Conservation (phyloP, 139 green algal genomes). For the Closterium sp. region DNA sequence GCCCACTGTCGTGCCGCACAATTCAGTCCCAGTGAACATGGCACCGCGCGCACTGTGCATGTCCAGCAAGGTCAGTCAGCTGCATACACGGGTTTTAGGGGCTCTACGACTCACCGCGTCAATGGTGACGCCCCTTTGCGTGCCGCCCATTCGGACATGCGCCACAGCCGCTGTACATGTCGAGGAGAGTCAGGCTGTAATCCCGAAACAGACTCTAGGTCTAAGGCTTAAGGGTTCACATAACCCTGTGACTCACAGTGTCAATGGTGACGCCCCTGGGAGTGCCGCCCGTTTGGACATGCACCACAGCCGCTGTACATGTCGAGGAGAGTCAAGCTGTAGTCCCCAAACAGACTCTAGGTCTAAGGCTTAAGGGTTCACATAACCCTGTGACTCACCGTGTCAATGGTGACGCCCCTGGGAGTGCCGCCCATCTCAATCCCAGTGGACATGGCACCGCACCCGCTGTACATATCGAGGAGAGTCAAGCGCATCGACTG, state of each 20-base stretch:
- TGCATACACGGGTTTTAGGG: conserved; percentile 16
- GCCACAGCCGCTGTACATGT: conserved; percentile 30
- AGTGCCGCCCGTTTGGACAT: conserved; percentile 7
- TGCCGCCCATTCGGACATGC: conserved; percentile 12
- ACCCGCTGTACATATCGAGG: conserved; percentile 42
- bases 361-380: no score
- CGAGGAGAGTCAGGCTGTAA: no score
- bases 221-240: neutral
- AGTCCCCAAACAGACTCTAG: no score
- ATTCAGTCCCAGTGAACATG: no score
- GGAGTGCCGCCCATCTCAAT: conserved; percentile 19
- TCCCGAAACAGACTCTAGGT: no score
- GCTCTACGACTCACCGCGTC: neutral
- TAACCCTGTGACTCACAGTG: neutral
- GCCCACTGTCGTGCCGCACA: no score
- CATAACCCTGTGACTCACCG: neutral
- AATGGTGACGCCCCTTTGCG: neutral
- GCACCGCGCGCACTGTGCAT: no score
- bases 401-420: neutral
- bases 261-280: neutral
- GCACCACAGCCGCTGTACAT: conserved; percentile 41
- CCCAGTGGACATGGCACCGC: conserved; percentile 43
- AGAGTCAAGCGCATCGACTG: neutral
- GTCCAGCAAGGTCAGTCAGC: no score
- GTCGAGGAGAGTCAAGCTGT: no score